Percentiles rank a stretch among this genome's conserved stretches.
Conservation (phyloP, 495 filamentous ascomycete species). For the Geoglossum glabrum region DNA sequence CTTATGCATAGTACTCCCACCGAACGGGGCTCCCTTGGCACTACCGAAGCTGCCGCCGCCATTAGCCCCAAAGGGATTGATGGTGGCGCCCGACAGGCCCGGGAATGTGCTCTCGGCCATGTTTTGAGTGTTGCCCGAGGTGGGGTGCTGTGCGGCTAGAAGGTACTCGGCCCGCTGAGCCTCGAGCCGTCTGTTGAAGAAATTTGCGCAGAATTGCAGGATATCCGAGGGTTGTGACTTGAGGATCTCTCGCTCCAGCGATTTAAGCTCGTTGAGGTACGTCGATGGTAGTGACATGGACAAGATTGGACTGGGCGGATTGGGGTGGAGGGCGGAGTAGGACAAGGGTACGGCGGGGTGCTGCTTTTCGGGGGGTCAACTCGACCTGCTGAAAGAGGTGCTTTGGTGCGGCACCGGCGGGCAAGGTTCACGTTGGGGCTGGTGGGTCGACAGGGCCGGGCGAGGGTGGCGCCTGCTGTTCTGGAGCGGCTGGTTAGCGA, state of each 20-base stretch:
- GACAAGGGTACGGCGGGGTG: not conserved
- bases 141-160: constrained; percentile 20
- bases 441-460: not conserved
- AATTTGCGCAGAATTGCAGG: constrained; percentile 49
- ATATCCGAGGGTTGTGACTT: constrained; percentile 33
- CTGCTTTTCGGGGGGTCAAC: not conserved
- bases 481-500: not conserved
- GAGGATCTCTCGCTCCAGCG: constrained; percentile 33
- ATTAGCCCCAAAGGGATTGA: constrained; percentile 31
- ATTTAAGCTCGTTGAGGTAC: constrained; percentile 38
- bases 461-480: not conserved
- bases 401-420: not conserved
- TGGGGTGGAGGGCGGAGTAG: not conserved
- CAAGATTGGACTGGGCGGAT: not conserved
- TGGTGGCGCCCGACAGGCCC: constrained; percentile 14
- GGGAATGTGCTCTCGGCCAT: constrained; percentile 39
- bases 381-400: not conserved
- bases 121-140: constrained; percentile 10
- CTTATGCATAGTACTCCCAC: constrained; percentile 26
- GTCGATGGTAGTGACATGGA: constrained; percentile 29
- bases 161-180: constrained; percentile 35
- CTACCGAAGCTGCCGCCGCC: constrained; percentile 14
- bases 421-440: not conserved
- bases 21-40: not conserved
- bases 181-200: constrained; percentile 40